Base-by-base conservation (phyloP, 495 filamentous ascomycete genomes). In the Penicillium arizonense region DNA sequence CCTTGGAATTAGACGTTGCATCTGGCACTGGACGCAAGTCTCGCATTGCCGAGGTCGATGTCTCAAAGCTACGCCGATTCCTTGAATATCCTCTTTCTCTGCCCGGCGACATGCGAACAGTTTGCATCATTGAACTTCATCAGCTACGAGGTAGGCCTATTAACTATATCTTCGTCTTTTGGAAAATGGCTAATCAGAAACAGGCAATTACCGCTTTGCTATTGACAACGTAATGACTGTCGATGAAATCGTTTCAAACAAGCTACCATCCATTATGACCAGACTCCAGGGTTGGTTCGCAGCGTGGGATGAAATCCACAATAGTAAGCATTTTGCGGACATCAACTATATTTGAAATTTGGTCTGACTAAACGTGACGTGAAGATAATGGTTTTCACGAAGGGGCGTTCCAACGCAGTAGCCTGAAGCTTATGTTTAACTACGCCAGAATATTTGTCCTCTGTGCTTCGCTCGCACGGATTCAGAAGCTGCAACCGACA, bases 21-120 rank as follows among this genome's bases (percentile, higher is more conserved):
- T 74, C 70, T 7, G 72, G 72, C 7, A 75, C 72, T 0, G 72
- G 72, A 6, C 65, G 72, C 44, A 75, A 75, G 47, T 75, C 72
- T 0, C 69, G 72, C 8, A 68, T 75, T 24, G 68, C 62, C 4
- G 72, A 73, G 47, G 72, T 75, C 1, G 69, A 74, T 53, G 56
- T 71, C 12, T 58, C 53, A 23, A 75, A 75, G 46, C 54, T 75
- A 12, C 65, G 69, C 23, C 69, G 53, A 26, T 74, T 75, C 38
- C 55, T 75, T 0, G 71, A 75, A 20, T 74, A 74, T 53, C 72
- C 72, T 5, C 67, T 75, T 4, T 73, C 72, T 1, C 50, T 75
- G n/a, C 71, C 69, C 3, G 67, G 61, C 44, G 72, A 75, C 51
- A 69, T 75, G 67, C 67, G 72, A 2, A 75, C 70, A 4, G 64